Base-by-base conservation (phyloP, 257 asterid species). In the Anisodus acutangulus region DNA sequence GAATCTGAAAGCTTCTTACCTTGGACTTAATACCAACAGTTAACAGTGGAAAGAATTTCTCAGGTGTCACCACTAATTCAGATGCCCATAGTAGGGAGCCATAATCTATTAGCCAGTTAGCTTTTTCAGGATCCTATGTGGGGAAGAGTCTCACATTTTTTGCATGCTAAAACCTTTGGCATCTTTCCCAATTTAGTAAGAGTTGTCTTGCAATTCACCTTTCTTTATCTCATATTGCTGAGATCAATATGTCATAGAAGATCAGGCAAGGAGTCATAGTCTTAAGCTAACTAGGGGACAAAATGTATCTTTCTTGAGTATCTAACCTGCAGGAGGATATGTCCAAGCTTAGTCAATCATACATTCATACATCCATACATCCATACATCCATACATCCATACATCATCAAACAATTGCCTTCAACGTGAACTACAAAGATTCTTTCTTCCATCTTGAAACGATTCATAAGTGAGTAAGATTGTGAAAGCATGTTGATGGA, bases 1-100 rank as follows among this genome's bases (percentile, higher is more conserved):
- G 47, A 53, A 53, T 78, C 64, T 78, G 82, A 78, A 78, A 16
- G 82, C 64, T 78, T 78, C 64, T 53, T 53, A 53, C 22, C 49
- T 53, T 31, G 15, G 31, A 53, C 26, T 53, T 78, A 13, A 26
- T 53, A 53, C 82, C 81, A 78, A 78, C 4, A 7, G 13, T 53
- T 31, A 78, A 78, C 22, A 8, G 82, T 22, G 2, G 26, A 78
- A 76, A 78, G 47, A 74, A 53, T 53, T 78, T 78, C 16, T 71
- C 49, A 31, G 35, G 35, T 31, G 35, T 31, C 35, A 31, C 35
- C 35, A 31, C 35, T 31, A 31, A 78, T 74, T 74, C 45, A 11
- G 45, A 49, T 19, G 43, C 62, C 62, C 81, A 74, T 6, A 22
- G 0, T 22, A 22, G 64, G 49, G 26, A 53, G 66, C 49, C 82